A percentile compares a stretch with the other conserved stretches of the same genome.
Conservation (phyloP, 371 early-diverging fungal genomes). For the Lichtheimia ornata region DNA sequence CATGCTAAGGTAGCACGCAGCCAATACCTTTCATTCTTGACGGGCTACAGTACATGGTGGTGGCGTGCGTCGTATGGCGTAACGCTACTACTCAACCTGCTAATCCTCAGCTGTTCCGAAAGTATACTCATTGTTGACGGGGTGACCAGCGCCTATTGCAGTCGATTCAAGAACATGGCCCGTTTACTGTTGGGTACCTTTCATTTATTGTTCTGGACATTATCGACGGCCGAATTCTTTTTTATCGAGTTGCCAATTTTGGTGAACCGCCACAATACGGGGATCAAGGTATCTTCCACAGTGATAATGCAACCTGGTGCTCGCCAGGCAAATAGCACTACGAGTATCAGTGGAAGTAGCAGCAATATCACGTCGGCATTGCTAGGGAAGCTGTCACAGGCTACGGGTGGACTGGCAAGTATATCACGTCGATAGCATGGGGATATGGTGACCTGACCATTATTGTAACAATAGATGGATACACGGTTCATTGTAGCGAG, state of each 20-base stretch:
- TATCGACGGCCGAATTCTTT: slow-evolving; percentile 50
- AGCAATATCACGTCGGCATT: no score
- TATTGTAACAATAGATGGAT: slow-evolving; percentile 1
- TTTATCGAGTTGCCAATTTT: slow-evolving; percentile 55
- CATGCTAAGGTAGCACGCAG: slow-evolving; percentile 52
- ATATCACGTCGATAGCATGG: no score
- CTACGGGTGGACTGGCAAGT: no score
- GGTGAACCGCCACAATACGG: slow-evolving; percentile 37
- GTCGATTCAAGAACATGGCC: slow-evolving; percentile 1
- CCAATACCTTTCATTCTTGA: slow-evolving; percentile 32
- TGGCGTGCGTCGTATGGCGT: slow-evolving; percentile 52
- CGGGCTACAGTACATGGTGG: slow-evolving; percentile 48
- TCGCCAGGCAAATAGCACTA: no score
- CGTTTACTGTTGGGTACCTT: slow-evolving; percentile 31
- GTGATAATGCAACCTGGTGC: no score
- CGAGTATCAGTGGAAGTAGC: no score
- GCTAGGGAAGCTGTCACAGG: no score
- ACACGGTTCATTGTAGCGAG: slow-evolving; percentile 23
- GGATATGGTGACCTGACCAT: no score
- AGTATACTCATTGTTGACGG: slow-evolving; percentile 8
- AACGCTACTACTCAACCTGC: slow-evolving; percentile 42
- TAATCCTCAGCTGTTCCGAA: slow-evolving; percentile 32
- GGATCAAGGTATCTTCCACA: not conserved
- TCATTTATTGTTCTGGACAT: slow-evolving; percentile 40
- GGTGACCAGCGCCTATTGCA: not conserved